phyloP scores from a whole-genome alignment of 140 eudicot species.

The Cichorium intybus region DNA sequence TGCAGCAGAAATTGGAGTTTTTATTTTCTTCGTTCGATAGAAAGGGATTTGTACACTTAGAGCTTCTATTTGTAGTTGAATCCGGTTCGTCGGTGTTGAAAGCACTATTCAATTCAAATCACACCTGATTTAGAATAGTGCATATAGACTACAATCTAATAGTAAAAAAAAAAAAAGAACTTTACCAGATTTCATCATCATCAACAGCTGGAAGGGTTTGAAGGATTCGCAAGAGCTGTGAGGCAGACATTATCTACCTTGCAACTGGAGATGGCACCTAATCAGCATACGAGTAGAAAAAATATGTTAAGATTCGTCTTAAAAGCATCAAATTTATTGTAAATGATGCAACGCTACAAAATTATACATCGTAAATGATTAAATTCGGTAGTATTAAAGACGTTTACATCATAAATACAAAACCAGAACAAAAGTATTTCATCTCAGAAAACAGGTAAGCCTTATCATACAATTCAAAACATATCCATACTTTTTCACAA shows the following conservation, averaged over 20 bases:
- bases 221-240: constrained; percentile 60
- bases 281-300: too few relatives aligned
- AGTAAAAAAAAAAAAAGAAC: not conserved
- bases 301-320: too few relatives aligned
- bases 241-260: constrained; percentile 50
- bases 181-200: constrained; percentile 48
- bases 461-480: too few relatives aligned
- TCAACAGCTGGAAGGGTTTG: constrained; percentile 39
- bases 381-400: not conserved
- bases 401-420: not conserved
- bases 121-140: constrained; percentile 11
- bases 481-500: not conserved
- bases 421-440: too few relatives aligned
- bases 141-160: not conserved
- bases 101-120: constrained; percentile 38
- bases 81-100: constrained; percentile 38
- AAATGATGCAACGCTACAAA: too few relatives aligned
- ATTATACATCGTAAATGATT: too few relatives aligned
- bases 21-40: constrained; percentile 21
- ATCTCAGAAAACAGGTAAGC: too few relatives aligned
- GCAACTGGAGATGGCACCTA: not conserved
- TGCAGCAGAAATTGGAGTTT: constrained; percentile 19
- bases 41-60: constrained; percentile 32
- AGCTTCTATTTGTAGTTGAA: constrained; percentile 27
- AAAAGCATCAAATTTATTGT: too few relatives aligned